Evolutionary conservation across 2,329 filamentous ascomycete genomes (phyloP).

Genomic region (Penicillium fuscoglaucum): DNA sequence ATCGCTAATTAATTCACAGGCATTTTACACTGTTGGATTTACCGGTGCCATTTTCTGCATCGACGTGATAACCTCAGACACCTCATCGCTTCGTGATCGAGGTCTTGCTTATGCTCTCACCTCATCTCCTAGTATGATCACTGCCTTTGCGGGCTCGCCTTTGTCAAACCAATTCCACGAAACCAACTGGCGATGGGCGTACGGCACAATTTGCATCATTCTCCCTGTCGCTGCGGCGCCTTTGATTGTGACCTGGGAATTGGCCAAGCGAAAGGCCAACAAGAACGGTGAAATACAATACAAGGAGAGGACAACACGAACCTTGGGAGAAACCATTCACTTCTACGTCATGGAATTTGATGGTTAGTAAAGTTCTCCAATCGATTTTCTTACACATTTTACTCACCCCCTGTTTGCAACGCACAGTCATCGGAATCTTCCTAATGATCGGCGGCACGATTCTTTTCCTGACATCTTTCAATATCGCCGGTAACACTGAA

Average conservation of each 20-base stretch:
- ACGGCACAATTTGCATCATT: conserved; percentile 62
- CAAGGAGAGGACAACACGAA: conserved; percentile 46
- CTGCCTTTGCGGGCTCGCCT: conserved; percentile 58
- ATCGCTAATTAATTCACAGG: conserved; percentile 29
- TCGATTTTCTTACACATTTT: neutral
- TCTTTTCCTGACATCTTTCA: conserved; percentile 50
- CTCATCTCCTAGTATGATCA: conserved; percentile 62
- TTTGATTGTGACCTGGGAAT: conserved; percentile 54
- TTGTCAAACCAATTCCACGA: conserved; percentile 55
- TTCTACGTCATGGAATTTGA: conserved; percentile 64
- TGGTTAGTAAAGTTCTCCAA: conserved; percentile 30
- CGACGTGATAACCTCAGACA: conserved; percentile 62
- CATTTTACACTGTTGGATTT: conserved; percentile 50
- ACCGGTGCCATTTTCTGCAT: conserved; percentile 58
- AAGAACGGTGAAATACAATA: conserved; percentile 52
- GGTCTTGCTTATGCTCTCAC: conserved; percentile 62
- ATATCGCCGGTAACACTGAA: conserved; percentile 46
- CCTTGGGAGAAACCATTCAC: conserved; percentile 46
- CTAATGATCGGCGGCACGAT: conserved; percentile 61
- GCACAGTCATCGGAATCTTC: conserved; percentile 55
- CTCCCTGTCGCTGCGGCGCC: conserved; percentile 58
- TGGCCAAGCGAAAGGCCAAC: conserved; percentile 58
- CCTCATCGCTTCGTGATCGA: conserved; percentile 59
- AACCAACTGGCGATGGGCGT: conserved; percentile 63
- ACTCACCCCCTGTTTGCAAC: neutral